phyloP scores from a whole-genome alignment of 805 yeast species.

The Torulaspora indica region DNA sequence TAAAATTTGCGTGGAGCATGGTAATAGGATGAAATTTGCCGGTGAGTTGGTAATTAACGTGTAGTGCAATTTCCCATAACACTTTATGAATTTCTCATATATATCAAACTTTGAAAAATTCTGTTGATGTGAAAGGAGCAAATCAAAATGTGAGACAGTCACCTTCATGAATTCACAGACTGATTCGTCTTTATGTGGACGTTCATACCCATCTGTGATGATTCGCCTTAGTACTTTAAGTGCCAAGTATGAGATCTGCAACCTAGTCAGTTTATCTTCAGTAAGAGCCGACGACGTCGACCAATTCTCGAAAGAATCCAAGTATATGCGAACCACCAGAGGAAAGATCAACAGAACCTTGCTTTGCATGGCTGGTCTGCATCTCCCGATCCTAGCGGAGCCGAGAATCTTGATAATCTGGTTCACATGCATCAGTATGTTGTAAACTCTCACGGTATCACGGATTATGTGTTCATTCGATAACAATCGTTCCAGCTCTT shows the following conservation, averaged over 20 bases:
- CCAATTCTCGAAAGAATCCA: conserved; percentile 61
- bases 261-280: conserved; percentile 42
- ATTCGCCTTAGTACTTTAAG: conserved; percentile 71
- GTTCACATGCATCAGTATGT: conserved; percentile 61
- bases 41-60: conserved; percentile 58
- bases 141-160: conserved; percentile 55
- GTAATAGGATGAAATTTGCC: conserved; percentile 63
- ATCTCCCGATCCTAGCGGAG: conserved; percentile 75
- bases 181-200: conserved; percentile 52
- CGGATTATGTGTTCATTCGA: conserved; percentile 42
- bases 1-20: conserved; percentile 58
- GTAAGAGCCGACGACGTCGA: conserved; percentile 38
- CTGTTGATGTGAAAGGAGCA: conserved; percentile 51
- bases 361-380: conserved; percentile 70
- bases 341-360: conserved; percentile 63
- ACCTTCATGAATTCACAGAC: conserved; percentile 57
- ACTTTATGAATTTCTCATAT: conserved; percentile 66
- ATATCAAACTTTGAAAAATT: conserved; percentile 38
- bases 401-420: conserved; percentile 73
- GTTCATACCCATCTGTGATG: conserved; percentile 69
- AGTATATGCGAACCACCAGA: conserved; percentile 55
- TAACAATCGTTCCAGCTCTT: conserved; percentile 48
- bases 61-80: conserved; percentile 70
- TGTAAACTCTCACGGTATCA: conserved; percentile 53
- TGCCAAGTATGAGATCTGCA: conserved; percentile 74